Evolutionary conservation across 2,329 filamentous ascomycete genomes (phyloP), one percentile per base, ranked within the genome.

Genomic region (Colletotrichum tofieldiae): DNA sequence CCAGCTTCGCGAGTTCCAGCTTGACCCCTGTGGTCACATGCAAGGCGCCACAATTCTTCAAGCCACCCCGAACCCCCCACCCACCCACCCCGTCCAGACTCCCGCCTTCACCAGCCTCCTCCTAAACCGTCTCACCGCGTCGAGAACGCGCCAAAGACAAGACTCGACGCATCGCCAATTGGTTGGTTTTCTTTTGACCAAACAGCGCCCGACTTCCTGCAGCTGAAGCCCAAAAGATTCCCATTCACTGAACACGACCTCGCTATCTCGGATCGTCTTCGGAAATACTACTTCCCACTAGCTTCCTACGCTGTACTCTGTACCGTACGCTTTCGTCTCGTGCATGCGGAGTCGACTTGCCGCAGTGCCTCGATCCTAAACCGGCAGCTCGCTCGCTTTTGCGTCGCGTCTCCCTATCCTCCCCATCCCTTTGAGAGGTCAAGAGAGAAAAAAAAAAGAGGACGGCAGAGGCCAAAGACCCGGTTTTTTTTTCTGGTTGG

Each of bases 1-100:
- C 9, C n/a, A 39, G 35, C 45, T 35, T 47, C 39, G 41, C n/a
- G 32, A 49, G 32, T 64, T 51, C 60, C 65, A 59, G 66, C 65
- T 45, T 70, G 26, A 62, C 65, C 66, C 70, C 60, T 69, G 70
- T 49, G 60, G 70, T 72, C 65, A 70, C 65, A 72, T 72, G 70
- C 39, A 56, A 47, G 54, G 59, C 70, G 65, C 70, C 70, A 72
- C 65, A 72, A 60, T 70, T 70, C 65, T 72, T 65, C 66, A 72
- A 70, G 65, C 45, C 45, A 18, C 54, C 45, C 35, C 43, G 51
- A 41, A 49, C 58, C 6, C 55, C 32, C 32, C 35, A 20, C 32
- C 29, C 47, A 26, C 32, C 29, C 52, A 55, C 49, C 45, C 65
- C 45, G 62, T 64, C 59, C 45, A 29, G n/a, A 16, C 62, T 29